Evolutionary conservation across 2,329 filamentous ascomycete species (phyloP), one percentile per base, ranked within the genome.

Genomic region (Nemania abortiva): DNA sequence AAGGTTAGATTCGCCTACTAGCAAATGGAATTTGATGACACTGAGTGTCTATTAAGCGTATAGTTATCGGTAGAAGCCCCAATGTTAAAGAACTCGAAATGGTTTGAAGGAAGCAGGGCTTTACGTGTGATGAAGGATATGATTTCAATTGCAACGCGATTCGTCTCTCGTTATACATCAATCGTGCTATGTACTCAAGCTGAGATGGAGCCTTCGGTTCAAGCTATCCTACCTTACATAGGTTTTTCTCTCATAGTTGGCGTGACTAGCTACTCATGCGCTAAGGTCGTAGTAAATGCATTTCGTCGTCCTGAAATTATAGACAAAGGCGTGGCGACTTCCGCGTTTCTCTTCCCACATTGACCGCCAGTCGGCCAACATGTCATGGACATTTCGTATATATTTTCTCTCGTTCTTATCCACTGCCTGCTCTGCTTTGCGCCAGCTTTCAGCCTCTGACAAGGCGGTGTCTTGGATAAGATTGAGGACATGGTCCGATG

Each of bases 231-330:
- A 64, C 39, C 10, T 20, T 50, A 58, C 20, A 27, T 27, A 18
- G n/a, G 42, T 31, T 45, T n/a, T 54, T 42, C n/a, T 13, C 18
- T 29, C 58, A 45, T 61, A 6, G 22, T 18, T 27, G 24, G 24
- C 5, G 24, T 27, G 24, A 27, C 29, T 59, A 31, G 42, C 57
- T 15, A 34, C 45, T 65, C 55, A 65, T 64, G 42, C 70, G 54
- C 29, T 84, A 52, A 98, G 81, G 81, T 97, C 94, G 80, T 97
- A 97, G 78, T 95, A 93, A 59, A 97, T 87, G 78, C 93, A 95
- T 67, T 87, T 91, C 0, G 92, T 92, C 10, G 93, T 97, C 68
- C 94, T 86, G 75, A 97, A 97, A 76, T 97, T 97, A 81, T 97
- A 97, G 61, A 98, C 88, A 81, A 97, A 97, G 11, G 93, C 92